A percentile compares a stretch with the other conserved stretches of the same genome.
Conservation (phyloP, 2,329 filamentous ascomycete genomes). For the Trichoderma aggressivum region DNA sequence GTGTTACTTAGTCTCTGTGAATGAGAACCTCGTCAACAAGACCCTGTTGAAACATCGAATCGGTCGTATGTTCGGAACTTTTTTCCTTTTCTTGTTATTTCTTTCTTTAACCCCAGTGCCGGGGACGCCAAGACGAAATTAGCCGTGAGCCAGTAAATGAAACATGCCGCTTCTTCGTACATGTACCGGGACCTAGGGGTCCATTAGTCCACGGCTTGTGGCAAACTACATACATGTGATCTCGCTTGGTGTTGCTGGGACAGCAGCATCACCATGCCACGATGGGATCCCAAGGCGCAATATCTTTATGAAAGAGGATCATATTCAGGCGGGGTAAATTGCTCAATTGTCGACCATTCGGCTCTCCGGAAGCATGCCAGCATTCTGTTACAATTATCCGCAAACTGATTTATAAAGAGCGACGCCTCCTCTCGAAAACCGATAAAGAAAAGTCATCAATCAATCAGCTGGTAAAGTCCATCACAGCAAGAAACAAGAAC, state of each 20-base stretch:
- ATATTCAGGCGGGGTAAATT: background rate
- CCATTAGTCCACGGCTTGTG: background rate
- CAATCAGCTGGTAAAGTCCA: background rate
- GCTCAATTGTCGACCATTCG: background rate
- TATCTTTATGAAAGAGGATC: background rate
- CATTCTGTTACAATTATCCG: background rate
- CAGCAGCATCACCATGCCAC: background rate
- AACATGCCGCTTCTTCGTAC: background rate
- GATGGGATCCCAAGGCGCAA: background rate
- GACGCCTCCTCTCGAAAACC: background rate
- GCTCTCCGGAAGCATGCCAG: background rate
- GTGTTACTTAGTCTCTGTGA: background rate
- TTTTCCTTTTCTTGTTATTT: background rate
- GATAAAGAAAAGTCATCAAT: background rate
- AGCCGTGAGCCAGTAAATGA: conserved; percentile 3
- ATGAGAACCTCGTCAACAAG: background rate
- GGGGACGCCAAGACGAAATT: conserved; percentile 8
- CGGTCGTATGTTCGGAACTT: background rate
- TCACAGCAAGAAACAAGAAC: background rate
- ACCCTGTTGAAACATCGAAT: background rate
- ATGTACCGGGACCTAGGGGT: background rate
- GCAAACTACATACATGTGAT: background rate
- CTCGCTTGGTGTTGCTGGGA: background rate
- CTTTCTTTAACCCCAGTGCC: background rate
- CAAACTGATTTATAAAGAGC: background rate